Conservation (phyloP, 2,329 filamentous ascomycete genomes). For the Byssochlamys sp. region DNA sequence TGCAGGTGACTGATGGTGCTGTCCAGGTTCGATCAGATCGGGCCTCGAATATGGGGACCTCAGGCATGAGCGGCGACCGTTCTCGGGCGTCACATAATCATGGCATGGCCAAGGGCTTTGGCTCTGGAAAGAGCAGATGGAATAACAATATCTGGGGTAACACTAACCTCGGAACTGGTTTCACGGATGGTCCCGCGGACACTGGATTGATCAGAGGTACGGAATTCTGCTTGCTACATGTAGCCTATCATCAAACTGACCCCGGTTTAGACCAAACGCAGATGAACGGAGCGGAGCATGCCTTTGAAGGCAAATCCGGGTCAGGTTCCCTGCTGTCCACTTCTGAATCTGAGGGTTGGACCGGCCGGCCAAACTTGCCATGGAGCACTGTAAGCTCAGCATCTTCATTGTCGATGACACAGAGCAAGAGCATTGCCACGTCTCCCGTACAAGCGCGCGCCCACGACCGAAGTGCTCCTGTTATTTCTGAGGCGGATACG, state of each 20-base stretch:
- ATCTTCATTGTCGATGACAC: constrained; percentile 37
- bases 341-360: constrained; percentile 60
- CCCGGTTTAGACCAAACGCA: neutral
- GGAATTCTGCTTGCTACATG: neutral
- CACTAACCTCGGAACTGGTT: constrained; percentile 35
- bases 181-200: constrained; percentile 40
- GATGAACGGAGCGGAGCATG: constrained; percentile 12
- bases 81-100: constrained; percentile 28
- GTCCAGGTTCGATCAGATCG: constrained; percentile 24
- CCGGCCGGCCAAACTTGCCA: constrained; percentile 40
- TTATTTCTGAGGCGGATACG: constrained; percentile 36
- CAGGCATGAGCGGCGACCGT: constrained; percentile 26
- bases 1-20: constrained; percentile 7
- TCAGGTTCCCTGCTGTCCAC: constrained; percentile 60
- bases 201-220: constrained; percentile 42
- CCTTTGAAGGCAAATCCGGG: constrained; percentile 51
- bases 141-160: constrained; percentile 47
- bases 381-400: constrained; percentile 50
- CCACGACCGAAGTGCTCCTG: constrained; percentile 31
- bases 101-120: constrained; percentile 36
- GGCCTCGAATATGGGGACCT: constrained; percentile 31
- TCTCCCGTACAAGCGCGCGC: constrained; percentile 52
- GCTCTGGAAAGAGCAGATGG: constrained; percentile 34
- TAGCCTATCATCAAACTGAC: neutral
- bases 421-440: constrained; percentile 39